phyloP scores from a whole-genome alignment of 139 green algal species.

The Auxenochlorella protothecoides region DNA sequence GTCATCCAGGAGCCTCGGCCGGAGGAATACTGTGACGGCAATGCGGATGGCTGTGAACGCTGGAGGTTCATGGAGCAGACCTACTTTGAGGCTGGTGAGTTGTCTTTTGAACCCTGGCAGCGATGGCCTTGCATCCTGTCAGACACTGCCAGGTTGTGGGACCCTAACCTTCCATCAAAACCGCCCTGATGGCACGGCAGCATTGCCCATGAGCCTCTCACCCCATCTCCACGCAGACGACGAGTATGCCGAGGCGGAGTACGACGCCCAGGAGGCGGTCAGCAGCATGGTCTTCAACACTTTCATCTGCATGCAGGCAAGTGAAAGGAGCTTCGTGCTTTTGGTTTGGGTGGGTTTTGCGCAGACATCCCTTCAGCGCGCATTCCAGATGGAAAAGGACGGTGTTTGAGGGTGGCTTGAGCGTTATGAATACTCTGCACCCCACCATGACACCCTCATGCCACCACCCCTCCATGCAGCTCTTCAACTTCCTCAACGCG shows the following conservation, averaged over 20 bases:
- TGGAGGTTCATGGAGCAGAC: not conserved
- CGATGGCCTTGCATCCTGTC: not conserved
- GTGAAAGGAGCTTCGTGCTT: conserved; percentile 68
- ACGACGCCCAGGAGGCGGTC: no score
- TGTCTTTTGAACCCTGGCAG: not conserved
- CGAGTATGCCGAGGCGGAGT: no score
- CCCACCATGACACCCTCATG: not conserved
- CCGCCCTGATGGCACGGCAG: no score
- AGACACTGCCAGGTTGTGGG: not conserved
- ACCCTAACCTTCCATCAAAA: no score
- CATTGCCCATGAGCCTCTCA: not conserved
- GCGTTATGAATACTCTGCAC: not conserved
- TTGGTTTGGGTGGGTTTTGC: not conserved
- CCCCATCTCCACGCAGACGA: no score
- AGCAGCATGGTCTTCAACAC: conserved; percentile 80
- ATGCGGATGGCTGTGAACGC: not conserved
- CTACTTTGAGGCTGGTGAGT: not conserved
- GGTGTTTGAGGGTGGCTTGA: not conserved
- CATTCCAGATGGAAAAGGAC: no score
- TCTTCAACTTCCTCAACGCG: conserved; percentile 78
- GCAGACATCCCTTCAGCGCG: not conserved
- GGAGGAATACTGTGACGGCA: conserved; percentile 6
- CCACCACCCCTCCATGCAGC: conserved; percentile 5
- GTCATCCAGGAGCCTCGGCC: not conserved
- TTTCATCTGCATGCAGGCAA: conserved; percentile 72